A percentile compares a stretch with the other conserved stretches of the same genome.
Evolutionary conservation across 2,329 filamentous ascomycete genomes (phyloP).

Genomic region (Trichoderma citrinoviride): DNA sequence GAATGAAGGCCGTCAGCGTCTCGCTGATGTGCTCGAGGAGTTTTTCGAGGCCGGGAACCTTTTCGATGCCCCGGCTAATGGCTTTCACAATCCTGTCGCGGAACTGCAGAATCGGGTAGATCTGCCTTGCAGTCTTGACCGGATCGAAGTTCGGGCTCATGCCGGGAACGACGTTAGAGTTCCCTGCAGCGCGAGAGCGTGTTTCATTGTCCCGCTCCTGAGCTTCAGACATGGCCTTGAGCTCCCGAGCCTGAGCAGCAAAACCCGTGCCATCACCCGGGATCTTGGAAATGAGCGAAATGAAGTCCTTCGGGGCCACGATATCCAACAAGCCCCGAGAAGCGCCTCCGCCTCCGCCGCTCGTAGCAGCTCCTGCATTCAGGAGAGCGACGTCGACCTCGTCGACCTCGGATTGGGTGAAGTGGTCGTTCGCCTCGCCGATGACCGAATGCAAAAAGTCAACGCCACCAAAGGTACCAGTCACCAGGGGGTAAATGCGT

Average conservation of each 20-base stretch:
- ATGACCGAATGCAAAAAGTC: slow-evolving; percentile 80
- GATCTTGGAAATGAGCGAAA: slow-evolving; percentile 70
- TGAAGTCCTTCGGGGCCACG: slow-evolving; percentile 56
- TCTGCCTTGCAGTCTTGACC: slow-evolving; percentile 71
- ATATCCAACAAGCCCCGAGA: slow-evolving; percentile 44
- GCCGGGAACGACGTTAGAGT: slow-evolving; percentile 63
- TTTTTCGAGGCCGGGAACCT: slow-evolving; percentile 85
- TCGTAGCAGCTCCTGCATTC: slow-evolving; percentile 57
- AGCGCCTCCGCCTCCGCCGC: slow-evolving; percentile 35
- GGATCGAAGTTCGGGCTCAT: slow-evolving; percentile 77
- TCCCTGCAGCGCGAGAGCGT: slow-evolving; percentile 40
- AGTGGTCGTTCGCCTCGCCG: slow-evolving; percentile 77
- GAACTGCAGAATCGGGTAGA: slow-evolving; percentile 93
- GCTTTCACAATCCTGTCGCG: slow-evolving; percentile 88
- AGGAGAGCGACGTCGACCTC: slow-evolving; percentile 74
- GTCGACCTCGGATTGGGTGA: slow-evolving; percentile 80
- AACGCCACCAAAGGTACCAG: slow-evolving; percentile 72
- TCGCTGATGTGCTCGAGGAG: slow-evolving; percentile 94
- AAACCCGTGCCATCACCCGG: slow-evolving; percentile 67
- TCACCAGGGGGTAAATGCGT: slow-evolving; percentile 71
- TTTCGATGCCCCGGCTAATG: slow-evolving; percentile 81
- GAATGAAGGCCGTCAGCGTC: slow-evolving; percentile 84
- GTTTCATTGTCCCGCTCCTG: slow-evolving; percentile 59
- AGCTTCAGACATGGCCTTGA: slow-evolving; percentile 59
- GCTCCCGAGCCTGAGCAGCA: slow-evolving; percentile 61